Conservation (phyloP, 1,284 basidiomycete species). For the Trametes sp. region DNA sequence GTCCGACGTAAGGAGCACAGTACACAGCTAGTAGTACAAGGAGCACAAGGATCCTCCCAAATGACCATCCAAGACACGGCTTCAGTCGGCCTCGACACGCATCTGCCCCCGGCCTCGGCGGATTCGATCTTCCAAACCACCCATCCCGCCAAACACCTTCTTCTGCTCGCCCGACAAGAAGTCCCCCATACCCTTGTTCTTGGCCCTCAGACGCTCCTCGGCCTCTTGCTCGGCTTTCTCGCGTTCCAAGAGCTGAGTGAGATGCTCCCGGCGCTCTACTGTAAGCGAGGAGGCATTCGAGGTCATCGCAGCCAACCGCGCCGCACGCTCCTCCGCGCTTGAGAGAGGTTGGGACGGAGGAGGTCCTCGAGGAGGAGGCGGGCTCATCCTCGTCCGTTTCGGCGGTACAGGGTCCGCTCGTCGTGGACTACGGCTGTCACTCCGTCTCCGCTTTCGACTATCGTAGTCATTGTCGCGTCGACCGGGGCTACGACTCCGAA, state of each 20-base stretch:
- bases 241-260: constrained; percentile 67
- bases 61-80: not conserved
- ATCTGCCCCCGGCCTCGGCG: constrained; percentile 60
- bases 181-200: constrained; percentile 74
- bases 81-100: constrained; percentile 42
- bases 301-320: constrained; percentile 88
- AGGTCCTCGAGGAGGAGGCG: constrained; percentile 46
- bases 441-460: constrained; percentile 56
- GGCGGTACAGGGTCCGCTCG: constrained; percentile 33
- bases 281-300: constrained; percentile 71
- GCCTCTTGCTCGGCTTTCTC: constrained; percentile 76
- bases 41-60: not conserved
- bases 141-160: constrained; percentile 77
- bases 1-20: not conserved
- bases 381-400: constrained; percentile 53
- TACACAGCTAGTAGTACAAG: not conserved
- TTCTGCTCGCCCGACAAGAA: constrained; percentile 80
- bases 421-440: constrained; percentile 48
- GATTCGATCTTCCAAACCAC: constrained; percentile 81
- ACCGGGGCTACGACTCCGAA: constrained; percentile 32
- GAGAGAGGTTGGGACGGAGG: constrained; percentile 28
- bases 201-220: constrained; percentile 66
- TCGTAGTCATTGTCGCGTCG: constrained; percentile 33
- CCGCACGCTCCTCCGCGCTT: constrained; percentile 68
- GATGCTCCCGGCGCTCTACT: constrained; percentile 71